Base-by-base conservation (phyloP, 2,329 filamentous ascomycete species). In the Ceratocystis huliohia region DNA sequence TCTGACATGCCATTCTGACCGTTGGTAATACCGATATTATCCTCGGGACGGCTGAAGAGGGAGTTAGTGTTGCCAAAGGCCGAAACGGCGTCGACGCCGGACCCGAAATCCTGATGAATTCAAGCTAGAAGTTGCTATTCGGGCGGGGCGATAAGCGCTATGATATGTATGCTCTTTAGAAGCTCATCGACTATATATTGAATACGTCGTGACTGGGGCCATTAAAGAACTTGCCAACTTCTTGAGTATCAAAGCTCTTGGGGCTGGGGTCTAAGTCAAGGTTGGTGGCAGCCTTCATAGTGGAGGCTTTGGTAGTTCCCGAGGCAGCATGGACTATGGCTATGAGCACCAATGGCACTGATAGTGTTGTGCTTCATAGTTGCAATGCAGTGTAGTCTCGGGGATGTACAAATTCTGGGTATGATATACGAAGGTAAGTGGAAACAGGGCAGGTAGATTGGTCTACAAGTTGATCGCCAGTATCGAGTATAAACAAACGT, bases 1-100 rank as follows among this genome's bases (percentile, higher is more conserved):
- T 88, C 85, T 0, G 74, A 78, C 73, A 88, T 74, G 44, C 77
- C 78, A 64, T 81, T 82, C 67, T 80, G 75, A 5, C 74, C 75
- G 20, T 75, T 71, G 69, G 86, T 81, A 65, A 83, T 69, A 4
- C 73, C 73, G 46, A 79, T 80, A 73, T 86, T 82, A 73, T 86
- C 82, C 8, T 73, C 77, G 1, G 78, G 72, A n/a, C 82, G 80
- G 1, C 83, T 85, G 75, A 87, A 88, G 22, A 84, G 81, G 67
- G 80, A 81, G 75, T 88, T 88, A 25, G 82, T 84, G 73, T 88
- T 85, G 62, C 86, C 86, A 67, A 80, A 83, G 8, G 88, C 77
- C 37, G 88, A 72, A 0, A 88, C 84, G 0, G 85, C 79, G 69
- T 86, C 86, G 22, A 83, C 84, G 1, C 68, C 71, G 3, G 82